A percentile compares a stretch with the other conserved stretches of the same genome.
phyloP scores from a whole-genome alignment of 768 basidiomycete genomes.

The Mycena filopes region DNA sequence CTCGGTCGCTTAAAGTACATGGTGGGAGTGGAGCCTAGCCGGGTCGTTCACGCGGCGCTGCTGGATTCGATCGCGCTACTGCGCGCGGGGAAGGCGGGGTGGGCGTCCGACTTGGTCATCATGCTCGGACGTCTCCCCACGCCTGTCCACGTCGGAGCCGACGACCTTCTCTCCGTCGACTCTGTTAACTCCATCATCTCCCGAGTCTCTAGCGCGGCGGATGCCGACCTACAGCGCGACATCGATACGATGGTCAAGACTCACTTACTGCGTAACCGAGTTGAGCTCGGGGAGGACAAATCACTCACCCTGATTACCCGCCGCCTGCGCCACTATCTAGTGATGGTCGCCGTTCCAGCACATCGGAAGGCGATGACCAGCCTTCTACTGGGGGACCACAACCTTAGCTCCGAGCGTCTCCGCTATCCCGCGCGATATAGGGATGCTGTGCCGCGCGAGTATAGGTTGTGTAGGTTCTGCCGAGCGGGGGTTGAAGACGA shows the following conservation, averaged over 20 bases:
- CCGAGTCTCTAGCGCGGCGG: not conserved
- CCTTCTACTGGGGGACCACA: conserved; percentile 6
- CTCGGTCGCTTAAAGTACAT: no score
- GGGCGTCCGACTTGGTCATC: conserved; percentile 2
- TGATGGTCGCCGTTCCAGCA: no score
- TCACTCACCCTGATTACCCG: not conserved
- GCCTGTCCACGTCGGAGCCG: not conserved
- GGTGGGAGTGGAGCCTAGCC: no score
- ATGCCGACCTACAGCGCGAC: not conserved
- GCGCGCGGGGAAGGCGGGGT: not conserved
- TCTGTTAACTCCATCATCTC: not conserved
- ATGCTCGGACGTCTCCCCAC: not conserved
- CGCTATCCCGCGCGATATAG: not conserved
- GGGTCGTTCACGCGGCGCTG: no score
- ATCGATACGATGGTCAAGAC: not conserved
- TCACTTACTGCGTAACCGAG: conserved; percentile 4
- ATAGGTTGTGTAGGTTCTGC: conserved; percentile 16
- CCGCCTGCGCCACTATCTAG: conserved; percentile 13
- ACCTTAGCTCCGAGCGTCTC: conserved; percentile 12
- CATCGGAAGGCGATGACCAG: conserved; percentile 23
- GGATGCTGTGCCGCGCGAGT: conserved; percentile 3
- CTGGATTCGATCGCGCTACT: no score
- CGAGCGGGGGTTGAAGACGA: conserved; percentile 6
- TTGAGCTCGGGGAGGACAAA: no score
- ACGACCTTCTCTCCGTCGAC: not conserved